A percentile compares a stretch with the other conserved stretches of the same genome.
Conservation (phyloP, 139 green algal genomes). For the Chlorella sp. region DNA sequence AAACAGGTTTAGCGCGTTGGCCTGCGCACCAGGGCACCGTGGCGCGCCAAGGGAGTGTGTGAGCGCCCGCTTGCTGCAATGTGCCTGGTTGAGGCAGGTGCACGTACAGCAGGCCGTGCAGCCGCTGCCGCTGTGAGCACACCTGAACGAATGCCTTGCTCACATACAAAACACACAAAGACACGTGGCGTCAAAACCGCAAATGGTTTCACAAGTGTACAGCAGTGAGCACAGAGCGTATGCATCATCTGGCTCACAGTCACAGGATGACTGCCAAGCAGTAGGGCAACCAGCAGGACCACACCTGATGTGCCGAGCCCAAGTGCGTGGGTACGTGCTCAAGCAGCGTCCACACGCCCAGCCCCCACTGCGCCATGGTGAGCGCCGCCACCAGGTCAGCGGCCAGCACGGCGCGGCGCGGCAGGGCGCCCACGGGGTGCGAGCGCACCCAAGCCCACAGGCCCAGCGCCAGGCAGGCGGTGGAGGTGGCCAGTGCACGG, state of each 20-base stretch:
- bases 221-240: no score
- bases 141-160: not conserved
- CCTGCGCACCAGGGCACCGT: no score
- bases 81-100: no score
- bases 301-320: slow-evolving; percentile 63
- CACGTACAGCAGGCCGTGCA: no score
- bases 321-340: slow-evolving; percentile 82
- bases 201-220: no score
- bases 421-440: not conserved
- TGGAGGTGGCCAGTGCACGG: slow-evolving; percentile 67
- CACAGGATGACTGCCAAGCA: not conserved
- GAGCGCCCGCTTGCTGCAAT: no score
- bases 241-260: not conserved
- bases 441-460: slow-evolving; percentile 39
- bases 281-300: not conserved
- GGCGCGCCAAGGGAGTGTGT: no score
- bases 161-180: no score
- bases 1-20: slow-evolving; percentile 87
- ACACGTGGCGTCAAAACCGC: no score
- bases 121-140: not conserved
- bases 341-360: slow-evolving; percentile 83
- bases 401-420: slow-evolving; percentile 33
- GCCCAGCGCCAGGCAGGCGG: slow-evolving; percentile 43
- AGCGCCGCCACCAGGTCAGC: slow-evolving; percentile 41
- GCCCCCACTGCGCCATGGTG: slow-evolving; percentile 57